Evolutionary conservation across 129 eudicot species (phyloP).

Genomic region (Ambrosia trifida): DNA sequence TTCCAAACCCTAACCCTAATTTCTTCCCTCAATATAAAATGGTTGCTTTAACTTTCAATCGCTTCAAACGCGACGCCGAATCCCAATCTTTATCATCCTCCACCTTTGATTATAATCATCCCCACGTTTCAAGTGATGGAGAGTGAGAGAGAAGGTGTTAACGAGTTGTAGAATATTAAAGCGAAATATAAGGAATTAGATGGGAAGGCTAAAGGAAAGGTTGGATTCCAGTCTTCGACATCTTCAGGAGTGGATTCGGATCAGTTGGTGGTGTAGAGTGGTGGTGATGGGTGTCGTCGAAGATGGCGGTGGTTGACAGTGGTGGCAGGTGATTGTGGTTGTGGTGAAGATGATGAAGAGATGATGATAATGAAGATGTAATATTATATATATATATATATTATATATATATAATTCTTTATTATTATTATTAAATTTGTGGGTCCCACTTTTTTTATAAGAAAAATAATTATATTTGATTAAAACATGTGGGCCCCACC

Average conservation of each 20-base stretch:
- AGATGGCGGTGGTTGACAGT: too few relatives aligned
- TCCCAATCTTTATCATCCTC: conserved; percentile 14
- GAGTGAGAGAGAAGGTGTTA: conserved; percentile 20
- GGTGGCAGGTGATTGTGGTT: too few relatives aligned
- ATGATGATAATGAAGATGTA: too few relatives aligned
- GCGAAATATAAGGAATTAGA: conserved; percentile 33
- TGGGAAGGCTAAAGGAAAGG: conserved; percentile 15
- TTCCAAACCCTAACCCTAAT: conserved; percentile 26
- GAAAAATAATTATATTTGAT: too few relatives aligned
- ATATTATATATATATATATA: too few relatives aligned
- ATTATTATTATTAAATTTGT: too few relatives aligned
- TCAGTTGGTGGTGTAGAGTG: too few relatives aligned
- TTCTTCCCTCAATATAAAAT: conserved; percentile 18
- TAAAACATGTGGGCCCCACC: too few relatives aligned
- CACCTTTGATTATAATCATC: not conserved
- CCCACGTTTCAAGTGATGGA: conserved; percentile 38
- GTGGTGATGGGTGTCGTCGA: too few relatives aligned
- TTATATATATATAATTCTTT: too few relatives aligned
- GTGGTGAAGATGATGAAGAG: too few relatives aligned
- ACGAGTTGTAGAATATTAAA: conserved; percentile 31
- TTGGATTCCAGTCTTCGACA: conserved; percentile 23
- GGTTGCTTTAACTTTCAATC: conserved; percentile 47
- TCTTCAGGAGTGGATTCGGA: conserved; percentile 36
- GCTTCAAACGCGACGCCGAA: conserved; percentile 46
- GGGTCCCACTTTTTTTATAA: too few relatives aligned